Percentiles rank a stretch among this genome's conserved stretches.
phyloP scores from a whole-genome alignment of 2,329 filamentous ascomycete species.

The Monilinia polystroma region DNA sequence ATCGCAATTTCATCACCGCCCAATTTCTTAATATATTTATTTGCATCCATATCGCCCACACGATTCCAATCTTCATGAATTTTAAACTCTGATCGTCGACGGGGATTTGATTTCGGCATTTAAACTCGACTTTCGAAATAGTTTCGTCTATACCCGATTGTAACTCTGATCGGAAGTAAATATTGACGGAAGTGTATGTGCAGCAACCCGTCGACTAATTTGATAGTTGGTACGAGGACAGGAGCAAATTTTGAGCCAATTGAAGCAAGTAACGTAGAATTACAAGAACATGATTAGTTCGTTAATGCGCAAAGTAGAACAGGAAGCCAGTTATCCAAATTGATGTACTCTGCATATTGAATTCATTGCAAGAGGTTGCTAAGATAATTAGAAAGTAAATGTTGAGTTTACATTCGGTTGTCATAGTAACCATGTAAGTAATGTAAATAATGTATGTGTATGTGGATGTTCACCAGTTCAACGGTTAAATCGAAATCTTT shows the following conservation, averaged over 20 bases:
- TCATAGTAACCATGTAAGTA: constrained; percentile 15
- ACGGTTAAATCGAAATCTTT: no score
- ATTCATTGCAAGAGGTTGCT: not conserved
- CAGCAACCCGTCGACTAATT: constrained; percentile 31
- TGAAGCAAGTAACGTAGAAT: not conserved
- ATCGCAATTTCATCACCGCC: constrained; percentile 32
- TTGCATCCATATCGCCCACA: constrained; percentile 28
- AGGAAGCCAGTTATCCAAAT: not conserved
- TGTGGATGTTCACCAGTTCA: no score
- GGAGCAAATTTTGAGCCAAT: not conserved
- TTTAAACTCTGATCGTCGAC: constrained; percentile 31
- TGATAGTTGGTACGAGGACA: constrained; percentile 15
- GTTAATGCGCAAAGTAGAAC: not conserved
- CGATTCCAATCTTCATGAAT: constrained; percentile 39
- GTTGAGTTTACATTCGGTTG: constrained; percentile 9
- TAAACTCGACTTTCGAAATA: constrained; percentile 3
- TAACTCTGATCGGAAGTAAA: constrained; percentile 27
- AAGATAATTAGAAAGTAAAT: not conserved
- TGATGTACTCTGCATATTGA: not conserved
- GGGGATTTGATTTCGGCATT: constrained; percentile 33
- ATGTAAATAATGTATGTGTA: not conserved
- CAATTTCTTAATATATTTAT: constrained; percentile 23
- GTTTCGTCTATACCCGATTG: not conserved
- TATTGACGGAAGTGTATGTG: constrained; percentile 33
- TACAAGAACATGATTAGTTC: constrained; percentile 2